Evolutionary conservation across 441 rosid species (phyloP), one percentile per base, ranked within the genome.

Genomic region (Syzygium syzygioides): DNA sequence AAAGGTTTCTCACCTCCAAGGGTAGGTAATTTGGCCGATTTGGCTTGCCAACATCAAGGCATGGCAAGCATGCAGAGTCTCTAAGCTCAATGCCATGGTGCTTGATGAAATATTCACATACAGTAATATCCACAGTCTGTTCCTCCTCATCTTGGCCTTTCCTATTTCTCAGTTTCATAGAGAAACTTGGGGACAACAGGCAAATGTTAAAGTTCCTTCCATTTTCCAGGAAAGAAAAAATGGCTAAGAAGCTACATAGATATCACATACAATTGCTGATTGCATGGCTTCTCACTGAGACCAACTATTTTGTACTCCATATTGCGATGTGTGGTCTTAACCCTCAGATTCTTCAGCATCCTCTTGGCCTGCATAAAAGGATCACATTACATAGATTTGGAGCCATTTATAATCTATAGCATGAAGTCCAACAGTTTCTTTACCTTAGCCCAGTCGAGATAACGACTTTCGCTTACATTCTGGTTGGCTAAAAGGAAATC

Each of bases 31-130:
- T 95, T 23, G 99, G 98, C 88, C 94, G 91, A 76, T 96, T 95
- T 52, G 99, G 97, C 92, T 94, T 98, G 87, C 99, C 98, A 89
- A 97, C 99, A 94, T 95, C 94, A 89, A 97, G 94, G 93, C 99
- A 98, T 53, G 99, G 99, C 83, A 97, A 88, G 91, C 92, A 91
- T 30, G 94, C 96, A 85, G 98, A 98, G 91, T 17, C 86, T 19
- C 88, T 89, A 57, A 98, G 94, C 85, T 94, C 94, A 86, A 94
- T 94, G 87, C 92, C 91, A 89, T 93, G 90, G 64, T 90, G 94
- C 90, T 93, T 90, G 66, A 89, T 87, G 86, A 97, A 98, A 91
- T 98, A 97, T 11, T 98, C 98, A 88, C 91, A 94, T 34, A 97
- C 99, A 85, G 98, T 94, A 88, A 96, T 91, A 80, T 96, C 98